Base-by-base conservation (phyloP, 106 monocot species). In the Cymbidium sinense region DNA sequence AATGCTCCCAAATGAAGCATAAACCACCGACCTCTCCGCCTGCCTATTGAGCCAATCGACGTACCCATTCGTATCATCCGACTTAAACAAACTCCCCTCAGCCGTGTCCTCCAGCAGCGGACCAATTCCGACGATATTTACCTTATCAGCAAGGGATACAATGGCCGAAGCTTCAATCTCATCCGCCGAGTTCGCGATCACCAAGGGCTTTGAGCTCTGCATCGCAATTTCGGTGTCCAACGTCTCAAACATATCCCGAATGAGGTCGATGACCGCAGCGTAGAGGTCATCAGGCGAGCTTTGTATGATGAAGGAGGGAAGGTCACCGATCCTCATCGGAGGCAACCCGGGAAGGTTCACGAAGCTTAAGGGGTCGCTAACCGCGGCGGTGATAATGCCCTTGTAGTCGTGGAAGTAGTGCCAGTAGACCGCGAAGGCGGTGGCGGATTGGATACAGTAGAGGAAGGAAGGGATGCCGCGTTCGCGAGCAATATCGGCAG, bases 371-470 rank as follows among this genome's bases (percentile, higher is more conserved):
- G 23, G 81, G 31, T 83, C 85, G 15, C 50, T 6, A 15, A 6
- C 20, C 25, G 77, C 39, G 31, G 64, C n/a, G 39, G 37, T 3
- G 71, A 87, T 62, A 28, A 81, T 62, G 8, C 17, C 31, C 29
- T 64, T 47, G 79, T 85, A 74, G 47, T 79, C 87, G 15, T 85
- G 83, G 83, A 89, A 74, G 79, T 74, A 84, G 85, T 88, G 84
- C 79, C 89, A 82, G 77, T 87, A 95, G 30, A 80, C 39, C 43
- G 82, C 86, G 74, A 95, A 86, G 47, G 85, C 83, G 41, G 86
- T 71, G 41, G 90, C 95, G 1, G 92, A 85, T 64, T 95, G 95
- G 73, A 90, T 87, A 92, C 95, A 92, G 74, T 80, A 87, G 21
- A 78, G 74, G 4, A 58, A 72, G 2, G 76, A 76, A 5, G 85